Evolutionary conservation across 2,329 filamentous ascomycete genomes (phyloP), one percentile per base, ranked within the genome.

Genomic region (Fusarium sp.): DNA sequence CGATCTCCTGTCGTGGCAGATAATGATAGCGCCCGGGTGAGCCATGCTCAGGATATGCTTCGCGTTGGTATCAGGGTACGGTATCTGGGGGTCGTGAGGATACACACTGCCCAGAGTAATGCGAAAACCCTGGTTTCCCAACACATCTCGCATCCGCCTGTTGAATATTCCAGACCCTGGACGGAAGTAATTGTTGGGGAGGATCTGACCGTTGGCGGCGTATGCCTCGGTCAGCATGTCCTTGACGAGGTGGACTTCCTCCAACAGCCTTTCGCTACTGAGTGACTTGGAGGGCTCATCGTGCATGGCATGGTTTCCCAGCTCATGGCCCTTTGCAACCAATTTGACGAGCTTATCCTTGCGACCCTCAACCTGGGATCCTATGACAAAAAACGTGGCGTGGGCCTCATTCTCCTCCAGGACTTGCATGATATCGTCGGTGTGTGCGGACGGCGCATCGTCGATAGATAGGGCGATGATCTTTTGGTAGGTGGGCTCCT

Each of bases 381-480:
- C 95, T 75, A 97, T 97, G 36, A 97, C 87, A 81, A 97, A 98
- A 81, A 97, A 96, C 1, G 95, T 97, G 0, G 95, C 95, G 26
- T 86, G 89, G 20, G 92, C 93, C 63, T 88, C 86, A 78, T 94
- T 87, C 30, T 85, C 85, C 59, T 86, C 84, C n/a, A 97, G 85
- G 1, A 93, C 83, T 47, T 89, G 83, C 61, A 95, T 83, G 66
- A 97, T 95, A 62, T 91, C 89, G 48, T 82, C 78, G 5, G 95
- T 97, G 80, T 93, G 87, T 47, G 87, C 82, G 4, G 92, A 95
- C 0, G 95, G 95, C 33, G 91, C 92, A 82, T 97, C 95, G 83
- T 97, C 95, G 77, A 97, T 92, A 3, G 94, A 97, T 42, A 98
- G 86, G 1, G 93, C 95, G 24, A 97, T 86, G 31, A 95, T 82